Base-by-base conservation (phyloP, 2,329 filamentous ascomycete genomes). In the Salinomyces thailandicus region DNA sequence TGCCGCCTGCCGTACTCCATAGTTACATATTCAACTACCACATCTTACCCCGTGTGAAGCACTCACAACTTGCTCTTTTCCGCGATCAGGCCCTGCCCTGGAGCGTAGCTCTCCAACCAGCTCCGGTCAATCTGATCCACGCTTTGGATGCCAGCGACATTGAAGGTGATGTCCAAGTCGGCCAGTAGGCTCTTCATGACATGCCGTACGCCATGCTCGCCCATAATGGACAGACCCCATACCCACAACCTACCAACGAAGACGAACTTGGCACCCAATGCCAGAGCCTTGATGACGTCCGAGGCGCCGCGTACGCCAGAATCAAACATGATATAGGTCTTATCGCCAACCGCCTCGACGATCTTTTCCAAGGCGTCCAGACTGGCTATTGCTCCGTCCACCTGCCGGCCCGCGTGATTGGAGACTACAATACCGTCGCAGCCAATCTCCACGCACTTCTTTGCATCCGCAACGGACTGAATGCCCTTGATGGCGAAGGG, bases 371-470 rank as follows among this genome's bases (percentile, higher is more conserved):
- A 48, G 2, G 72, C 72, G 51, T 79, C 75, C 34, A 79, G 53
- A 48, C 68, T 73, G 9, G 68, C 73, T 38, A 73, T 62, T 2
- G 74, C 73, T 0, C 74, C 74, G 46, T 78, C 75, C 2, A 78
- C 71, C 54, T 79, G 73, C 14, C 80, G 58, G 0, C 80, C 80
- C 1, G 79, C 81, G 53, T 85, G 81, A 47, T 85, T 85, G 11
- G 69, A 74, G 2, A 85, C 63, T 1, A 85, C 68, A 32, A 85
- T 80, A 0, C 75, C 80, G 45, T 84, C 73, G 3, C 73, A 71
- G 0, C 76, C 78, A 9, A 67, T 51, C 35, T 79, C 67, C 22
- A 77, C 66, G 2, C 75, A 75, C 46, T 63, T 67, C 35, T 67
- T 62, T 11, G 79, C 79, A 55, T 85, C 81, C 27, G 66, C 63